A percentile compares a stretch with the other conserved stretches of the same genome.
Evolutionary conservation across 2,329 filamentous ascomycete species (phyloP).

Genomic region (Rhinocladiella mackenziei): DNA sequence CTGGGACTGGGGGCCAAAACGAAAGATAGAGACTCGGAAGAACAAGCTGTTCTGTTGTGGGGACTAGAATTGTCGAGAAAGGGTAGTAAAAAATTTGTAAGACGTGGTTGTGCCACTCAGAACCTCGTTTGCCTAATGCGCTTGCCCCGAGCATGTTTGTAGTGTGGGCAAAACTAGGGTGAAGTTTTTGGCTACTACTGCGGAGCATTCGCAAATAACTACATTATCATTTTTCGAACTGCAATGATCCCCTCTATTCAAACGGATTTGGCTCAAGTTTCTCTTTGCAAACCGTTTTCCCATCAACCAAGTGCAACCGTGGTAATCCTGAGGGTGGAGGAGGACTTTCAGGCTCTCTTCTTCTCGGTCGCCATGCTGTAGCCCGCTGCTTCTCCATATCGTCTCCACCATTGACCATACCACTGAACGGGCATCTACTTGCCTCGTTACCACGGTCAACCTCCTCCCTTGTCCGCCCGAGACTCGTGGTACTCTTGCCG

Average conservation of each 20-base stretch:
- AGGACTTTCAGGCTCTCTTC: conserved; percentile 2
- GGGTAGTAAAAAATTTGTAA: too few relatives aligned
- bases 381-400: conserved; percentile 20
- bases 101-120: too few relatives aligned
- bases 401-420: conserved; percentile 4
- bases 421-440: conserved; percentile 21
- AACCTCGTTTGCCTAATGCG: too few relatives aligned
- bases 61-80: too few relatives aligned
- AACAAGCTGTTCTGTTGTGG: too few relatives aligned
- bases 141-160: too few relatives aligned
- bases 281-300: conserved; percentile 22
- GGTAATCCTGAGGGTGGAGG: conserved; percentile 16
- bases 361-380: conserved; percentile 11
- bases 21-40: too few relatives aligned
- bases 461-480: conserved; percentile 20
- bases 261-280: conserved; percentile 20
- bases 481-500: conserved; percentile 18
- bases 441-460: conserved; percentile 10
- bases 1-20: background rate
- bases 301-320: conserved; percentile 19
- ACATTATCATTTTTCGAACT: too few relatives aligned
- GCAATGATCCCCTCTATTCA: too few relatives aligned
- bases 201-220: too few relatives aligned
- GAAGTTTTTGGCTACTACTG: too few relatives aligned
- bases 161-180: too few relatives aligned